phyloP scores from a whole-genome alignment of 352 stramenopile species.

The Paralagenidium karlingii region DNA sequence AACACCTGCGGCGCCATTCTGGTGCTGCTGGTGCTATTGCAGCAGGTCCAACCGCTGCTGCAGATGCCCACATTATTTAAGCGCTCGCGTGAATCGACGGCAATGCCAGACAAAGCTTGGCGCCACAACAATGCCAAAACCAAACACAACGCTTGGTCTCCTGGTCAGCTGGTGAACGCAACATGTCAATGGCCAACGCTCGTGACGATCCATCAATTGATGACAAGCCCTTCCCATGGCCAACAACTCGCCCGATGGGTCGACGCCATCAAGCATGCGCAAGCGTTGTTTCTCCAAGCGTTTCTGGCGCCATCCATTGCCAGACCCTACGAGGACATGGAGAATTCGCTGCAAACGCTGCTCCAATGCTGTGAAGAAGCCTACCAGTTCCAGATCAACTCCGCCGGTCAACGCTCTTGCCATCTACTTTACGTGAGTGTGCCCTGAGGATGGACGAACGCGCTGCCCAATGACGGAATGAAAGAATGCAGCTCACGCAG shows the following conservation, averaged over 20 bases:
- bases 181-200: too few species aligned
- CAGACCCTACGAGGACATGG: conserved; percentile 12
- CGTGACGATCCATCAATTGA: too few species aligned
- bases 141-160: too few species aligned
- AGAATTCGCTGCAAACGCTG: conserved; percentile 9
- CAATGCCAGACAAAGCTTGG: conserved; percentile 3
- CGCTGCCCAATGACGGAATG: not conserved
- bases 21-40: conserved; percentile 8
- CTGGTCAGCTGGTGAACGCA: too few species aligned
- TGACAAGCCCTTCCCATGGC: conserved; percentile 5
- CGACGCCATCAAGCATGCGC: conserved; percentile 10
- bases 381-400: conserved; percentile 15
- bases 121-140: conserved; percentile 9
- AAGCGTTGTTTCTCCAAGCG: conserved; percentile 9
- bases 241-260: conserved; percentile 14
- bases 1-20: conserved; percentile 18
- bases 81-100: not conserved
- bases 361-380: conserved; percentile 15
- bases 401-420: conserved; percentile 2
- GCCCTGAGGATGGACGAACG: not conserved
- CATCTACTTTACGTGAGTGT: conserved; percentile 3
- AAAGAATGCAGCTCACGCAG: not conserved
- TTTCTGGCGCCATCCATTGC: conserved; percentile 19
- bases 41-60: conserved; percentile 3
- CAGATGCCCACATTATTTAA: not conserved